phyloP scores from a whole-genome alignment of 768 basidiomycete genomes.

The Kockovaella imperatae region DNA sequence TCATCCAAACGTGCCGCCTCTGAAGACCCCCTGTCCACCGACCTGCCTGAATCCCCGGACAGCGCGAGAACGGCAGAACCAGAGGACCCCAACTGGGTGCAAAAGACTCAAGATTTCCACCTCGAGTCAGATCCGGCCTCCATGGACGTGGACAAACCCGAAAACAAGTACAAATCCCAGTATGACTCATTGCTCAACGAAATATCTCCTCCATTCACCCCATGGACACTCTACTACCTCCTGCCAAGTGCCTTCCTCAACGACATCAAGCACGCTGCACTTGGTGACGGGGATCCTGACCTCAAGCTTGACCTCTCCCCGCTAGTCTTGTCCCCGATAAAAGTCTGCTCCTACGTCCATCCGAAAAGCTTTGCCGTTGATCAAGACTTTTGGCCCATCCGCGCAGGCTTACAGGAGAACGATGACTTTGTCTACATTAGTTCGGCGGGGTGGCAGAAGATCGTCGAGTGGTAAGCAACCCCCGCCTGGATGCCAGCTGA shows the following conservation, averaged over 20 bases:
- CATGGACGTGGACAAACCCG: slow-evolving; percentile 2
- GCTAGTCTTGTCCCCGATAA: neutral
- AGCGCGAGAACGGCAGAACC: slow-evolving; percentile 8
- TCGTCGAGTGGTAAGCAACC: slow-evolving; percentile 60
- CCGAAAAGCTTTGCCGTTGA: slow-evolving; percentile 9
- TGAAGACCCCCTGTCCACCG: slow-evolving; percentile 49
- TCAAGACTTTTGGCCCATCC: slow-evolving; percentile 49
- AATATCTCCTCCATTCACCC: slow-evolving; percentile 22
- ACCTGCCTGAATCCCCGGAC: slow-evolving; percentile 8
- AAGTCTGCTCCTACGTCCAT: slow-evolving; percentile 5
- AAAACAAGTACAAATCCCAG: slow-evolving; percentile 15
- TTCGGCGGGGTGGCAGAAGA: slow-evolving; percentile 59
- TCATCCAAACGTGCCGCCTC: slow-evolving; percentile 74
- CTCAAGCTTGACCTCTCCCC: slow-evolving; percentile 2
- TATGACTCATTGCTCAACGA: slow-evolving; percentile 22
- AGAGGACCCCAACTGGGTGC: slow-evolving; percentile 20
- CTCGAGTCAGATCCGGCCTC: slow-evolving; percentile 10
- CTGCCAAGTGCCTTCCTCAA: slow-evolving; percentile 13
- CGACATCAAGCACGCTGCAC: slow-evolving; percentile 20
- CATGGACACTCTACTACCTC: slow-evolving; percentile 22
- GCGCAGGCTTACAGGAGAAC: slow-evolving; percentile 53
- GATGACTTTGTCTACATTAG: slow-evolving; percentile 68
- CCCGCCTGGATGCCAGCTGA: neutral
- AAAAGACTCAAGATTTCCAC: slow-evolving; percentile 27
- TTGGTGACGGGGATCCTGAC: neutral